phyloP scores from a whole-genome alignment of 495 filamentous ascomycete species.

The Ascodesmis nigricans region DNA sequence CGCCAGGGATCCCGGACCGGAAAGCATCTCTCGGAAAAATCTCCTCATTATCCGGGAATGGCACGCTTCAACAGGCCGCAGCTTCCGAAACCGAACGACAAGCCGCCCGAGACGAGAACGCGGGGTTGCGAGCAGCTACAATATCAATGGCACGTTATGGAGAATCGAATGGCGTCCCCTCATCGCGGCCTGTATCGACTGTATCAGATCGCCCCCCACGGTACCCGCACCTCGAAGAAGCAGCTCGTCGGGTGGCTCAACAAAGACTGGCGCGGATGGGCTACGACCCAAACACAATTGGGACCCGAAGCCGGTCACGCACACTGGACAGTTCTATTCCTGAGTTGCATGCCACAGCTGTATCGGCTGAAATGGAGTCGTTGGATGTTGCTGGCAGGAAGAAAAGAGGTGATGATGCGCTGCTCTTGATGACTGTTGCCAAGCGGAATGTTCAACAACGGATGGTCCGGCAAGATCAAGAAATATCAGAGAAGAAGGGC shows the following conservation, averaged over 20 bases:
- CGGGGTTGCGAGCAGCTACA: too few relatives aligned
- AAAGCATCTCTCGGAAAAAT: slow-evolving; percentile 12
- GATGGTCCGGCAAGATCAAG: slow-evolving; percentile 15
- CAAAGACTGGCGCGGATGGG: slow-evolving; percentile 12
- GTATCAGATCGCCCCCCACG: slow-evolving; percentile 4
- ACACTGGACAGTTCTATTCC: too few relatives aligned
- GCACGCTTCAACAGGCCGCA: background rate
- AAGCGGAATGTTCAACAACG: slow-evolving; percentile 51
- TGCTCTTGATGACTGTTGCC: slow-evolving; percentile 51
- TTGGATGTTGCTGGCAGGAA: slow-evolving; percentile 48
- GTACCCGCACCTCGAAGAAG: slow-evolving; percentile 17
- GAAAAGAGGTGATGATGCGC: slow-evolving; percentile 51
- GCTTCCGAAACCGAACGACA: background rate
- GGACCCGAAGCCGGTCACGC: too few relatives aligned
- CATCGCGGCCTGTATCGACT: background rate
- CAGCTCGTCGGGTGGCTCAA: slow-evolving; percentile 15
- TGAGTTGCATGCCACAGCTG: background rate
- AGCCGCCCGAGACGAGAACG: background rate
- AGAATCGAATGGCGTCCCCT: too few relatives aligned
- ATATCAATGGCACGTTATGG: too few relatives aligned
- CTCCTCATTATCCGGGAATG: slow-evolving; percentile 16
- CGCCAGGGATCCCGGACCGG: slow-evolving; percentile 5
- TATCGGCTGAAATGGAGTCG: slow-evolving; percentile 18
- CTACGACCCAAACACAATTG: slow-evolving; percentile 3
- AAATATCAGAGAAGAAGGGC: slow-evolving; percentile 16